Evolutionary conservation across 805 yeast species (phyloP).

Genomic region (Spathaspora boniae): DNA sequence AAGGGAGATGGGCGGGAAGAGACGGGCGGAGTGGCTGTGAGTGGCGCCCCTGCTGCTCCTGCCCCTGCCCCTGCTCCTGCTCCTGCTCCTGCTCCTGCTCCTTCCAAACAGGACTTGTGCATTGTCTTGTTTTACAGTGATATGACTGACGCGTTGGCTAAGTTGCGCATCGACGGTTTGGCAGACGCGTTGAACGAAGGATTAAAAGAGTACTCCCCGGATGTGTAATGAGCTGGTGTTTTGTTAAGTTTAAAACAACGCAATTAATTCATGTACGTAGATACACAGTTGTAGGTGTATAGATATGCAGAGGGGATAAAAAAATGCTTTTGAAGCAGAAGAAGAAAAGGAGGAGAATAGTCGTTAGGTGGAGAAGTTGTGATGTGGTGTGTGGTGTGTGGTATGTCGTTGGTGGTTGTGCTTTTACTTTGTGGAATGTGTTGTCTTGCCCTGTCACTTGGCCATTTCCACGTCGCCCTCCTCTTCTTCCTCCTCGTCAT

Average conservation of each 20-base stretch:
- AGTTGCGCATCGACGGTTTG: conserved; percentile 32
- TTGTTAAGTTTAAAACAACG: too few species aligned
- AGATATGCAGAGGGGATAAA: too few species aligned
- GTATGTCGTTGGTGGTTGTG: background rate
- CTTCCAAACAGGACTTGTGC: conserved; percentile 19
- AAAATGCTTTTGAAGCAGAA: too few species aligned
- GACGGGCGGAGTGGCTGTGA: background rate
- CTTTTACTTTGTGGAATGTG: background rate
- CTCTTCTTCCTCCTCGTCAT: conserved; percentile 60
- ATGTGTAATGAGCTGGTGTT: background rate
- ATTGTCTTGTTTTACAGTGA: conserved; percentile 30
- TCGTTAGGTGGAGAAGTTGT: background rate
- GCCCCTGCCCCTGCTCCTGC: too few species aligned
- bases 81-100: too few species aligned
- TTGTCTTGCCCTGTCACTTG: background rate
- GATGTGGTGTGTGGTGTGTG: background rate
- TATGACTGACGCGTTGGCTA: conserved; percentile 30
- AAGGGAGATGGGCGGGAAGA: conserved; percentile 1
- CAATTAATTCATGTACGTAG: too few species aligned
- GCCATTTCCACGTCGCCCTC: conserved; percentile 35
- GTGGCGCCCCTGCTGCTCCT: too few species aligned
- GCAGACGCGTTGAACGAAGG: conserved; percentile 28
- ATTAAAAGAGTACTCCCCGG: conserved; percentile 26
- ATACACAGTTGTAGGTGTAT: too few species aligned
- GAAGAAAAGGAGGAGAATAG: background rate